Base-by-base conservation (phyloP, 225 moss, liverwort and hornwort genomes). In the Lunularia cruciata region DNA sequence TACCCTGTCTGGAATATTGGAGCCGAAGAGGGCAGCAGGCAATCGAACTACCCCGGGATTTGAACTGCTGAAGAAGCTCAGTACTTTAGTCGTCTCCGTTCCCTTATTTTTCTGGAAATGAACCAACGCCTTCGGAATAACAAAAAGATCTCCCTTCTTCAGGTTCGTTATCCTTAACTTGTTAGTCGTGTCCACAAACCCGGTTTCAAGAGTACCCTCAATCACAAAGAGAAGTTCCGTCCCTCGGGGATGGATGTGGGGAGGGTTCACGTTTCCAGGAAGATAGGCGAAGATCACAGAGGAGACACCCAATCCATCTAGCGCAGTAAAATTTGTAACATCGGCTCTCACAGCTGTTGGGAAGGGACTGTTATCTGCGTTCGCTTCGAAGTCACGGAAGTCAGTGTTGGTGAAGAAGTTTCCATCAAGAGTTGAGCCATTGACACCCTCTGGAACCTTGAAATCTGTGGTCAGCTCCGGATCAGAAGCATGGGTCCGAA, bases 21-120 rank as follows among this genome's bases (percentile, higher is more conserved):
- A 40, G 2, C 26, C 26, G 43, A 70, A 70, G 43, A 59, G 43
- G 12, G 18, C 31, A 27, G 1, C 14, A 18, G 30, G 70, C 6
- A 58, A 8, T 25, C 30, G 15, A 18, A 30, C 37, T 16, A 31
- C 6, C 30, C 58, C 57, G 11, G 58, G 58, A 5, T 32, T 46
- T 20, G 70, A 70, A 57, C 57, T 47, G 57, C 57, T 58, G 30
- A 57, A 70, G 19, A 14, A 38, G 23, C 16, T 18, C 16, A 70
- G 12, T 3, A n/a, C 19, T 27, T 5, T 20, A 0, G 52, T 15
- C 28, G 3, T 15, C 7, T 42, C 7, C 38, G 31, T 12, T 2
- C 18, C 28, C 28, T 10, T 14, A 32, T 70, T 57, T 43, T 33
- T 46, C 23, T 70, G 54, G 36, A 68, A 68, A 27, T 40, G 52